A percentile compares a stretch with the other conserved stretches of the same genome.
phyloP scores from a whole-genome alignment of 371 early-diverging fungal species.

The Rhizomucor pusillus region DNA sequence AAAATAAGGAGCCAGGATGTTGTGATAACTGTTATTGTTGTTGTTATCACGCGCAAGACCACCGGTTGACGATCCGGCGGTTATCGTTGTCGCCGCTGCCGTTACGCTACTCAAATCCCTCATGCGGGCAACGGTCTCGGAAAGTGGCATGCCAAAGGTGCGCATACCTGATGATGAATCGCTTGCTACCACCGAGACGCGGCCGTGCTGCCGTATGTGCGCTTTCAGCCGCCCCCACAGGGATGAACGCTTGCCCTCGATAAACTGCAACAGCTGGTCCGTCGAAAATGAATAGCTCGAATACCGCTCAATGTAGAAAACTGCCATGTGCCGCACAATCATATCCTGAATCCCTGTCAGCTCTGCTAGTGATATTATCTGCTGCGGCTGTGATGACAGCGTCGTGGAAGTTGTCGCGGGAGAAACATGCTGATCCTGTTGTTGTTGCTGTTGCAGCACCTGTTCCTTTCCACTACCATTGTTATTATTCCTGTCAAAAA shows the following conservation, averaged over 20 bases:
- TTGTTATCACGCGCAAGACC: constrained; percentile 60
- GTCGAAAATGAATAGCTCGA: constrained; percentile 24
- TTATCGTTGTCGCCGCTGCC: too few relatives aligned
- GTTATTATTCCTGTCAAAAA: neutral
- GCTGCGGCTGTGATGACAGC: too few relatives aligned
- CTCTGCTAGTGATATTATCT: too few relatives aligned
- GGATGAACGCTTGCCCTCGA: constrained; percentile 51
- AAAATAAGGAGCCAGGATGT: constrained; percentile 49
- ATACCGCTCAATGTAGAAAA: constrained; percentile 11
- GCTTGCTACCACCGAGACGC: constrained; percentile 29
- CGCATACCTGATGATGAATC: constrained; percentile 49
- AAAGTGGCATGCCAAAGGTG: constrained; percentile 38
- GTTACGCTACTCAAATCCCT: too few relatives aligned
- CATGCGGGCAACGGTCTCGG: too few relatives aligned
- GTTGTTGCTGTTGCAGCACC: neutral
- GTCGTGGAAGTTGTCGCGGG: neutral
- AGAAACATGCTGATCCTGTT: neutral
- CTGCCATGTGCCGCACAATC: constrained; percentile 73
- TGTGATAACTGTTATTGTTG: constrained; percentile 31
- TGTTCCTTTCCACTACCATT: too few relatives aligned
- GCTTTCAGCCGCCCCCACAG: constrained; percentile 66
- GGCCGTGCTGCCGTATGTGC: constrained; percentile 40
- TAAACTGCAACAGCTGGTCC: constrained; percentile 57
- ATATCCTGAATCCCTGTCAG: constrained; percentile 52
- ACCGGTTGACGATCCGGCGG: too few relatives aligned